Evolutionary conservation across 805 yeast species (phyloP), one percentile per base, ranked within the genome.

Genomic region (Metschnikowia colocasiae): DNA sequence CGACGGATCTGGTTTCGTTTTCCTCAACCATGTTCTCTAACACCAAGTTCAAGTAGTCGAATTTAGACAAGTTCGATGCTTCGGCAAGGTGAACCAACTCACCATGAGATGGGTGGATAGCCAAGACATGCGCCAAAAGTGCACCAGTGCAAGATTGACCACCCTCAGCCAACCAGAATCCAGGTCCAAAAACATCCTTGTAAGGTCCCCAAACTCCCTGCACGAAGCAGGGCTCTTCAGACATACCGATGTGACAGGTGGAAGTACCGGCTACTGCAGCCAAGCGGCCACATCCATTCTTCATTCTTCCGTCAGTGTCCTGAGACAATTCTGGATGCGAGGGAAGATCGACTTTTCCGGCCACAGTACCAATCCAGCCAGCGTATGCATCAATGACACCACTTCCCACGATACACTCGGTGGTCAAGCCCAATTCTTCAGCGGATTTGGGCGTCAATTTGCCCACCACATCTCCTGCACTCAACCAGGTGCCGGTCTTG

Each of bases 171-270:
- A 91, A 75, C 98, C 98, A 94, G 60, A 75, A 84, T 5, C 83
- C 89, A 25, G 86, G 85, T n/a, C 95, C 86, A 73, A 92, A 77
- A 4, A 88, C 96, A 65, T 91, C 96, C 59, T 90, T 78, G 68
- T 94, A 94, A 2, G 99, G 99, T 12, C 99, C 99, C 99, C 99
- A 94, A 29, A 94, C 97, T 50, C 99, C 99, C 37, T 88, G 81
- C 8, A 92, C 98, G 63, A 92, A 91, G 37, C 89, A 81, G 0
- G 96, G 86, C 26, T 87, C 84, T 51, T 80, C 77, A 25, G 95
- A 85, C 76, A 92, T 76, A 48, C 88, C 90, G 57, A 94, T 83
- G 66, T 94, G 98, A 63, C 99, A 94, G 1, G 99, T 94, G 1
- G 97, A 90, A 5, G 99, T 94, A 51, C 99, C 99, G 0, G 99